Percentiles rank a stretch among this genome's conserved stretches.
phyloP scores from a whole-genome alignment of 2,329 filamentous ascomycete species.

The Domatiomyces globalis region DNA sequence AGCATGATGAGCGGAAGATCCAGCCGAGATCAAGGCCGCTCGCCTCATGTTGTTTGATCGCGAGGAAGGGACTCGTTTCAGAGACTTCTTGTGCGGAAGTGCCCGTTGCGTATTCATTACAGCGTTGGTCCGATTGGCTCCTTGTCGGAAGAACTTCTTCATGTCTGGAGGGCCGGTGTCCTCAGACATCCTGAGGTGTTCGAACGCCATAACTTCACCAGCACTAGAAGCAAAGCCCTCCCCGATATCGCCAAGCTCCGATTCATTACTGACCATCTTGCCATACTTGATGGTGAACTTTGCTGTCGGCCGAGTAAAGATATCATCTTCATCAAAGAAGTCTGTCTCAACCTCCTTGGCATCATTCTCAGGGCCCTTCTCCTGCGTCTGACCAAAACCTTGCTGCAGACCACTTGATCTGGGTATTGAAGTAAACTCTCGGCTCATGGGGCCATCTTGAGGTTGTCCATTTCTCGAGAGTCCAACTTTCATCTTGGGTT shows the following conservation, averaged over 20 bases:
- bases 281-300: slow-evolving; percentile 30
- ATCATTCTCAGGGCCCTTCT: slow-evolving; percentile 37
- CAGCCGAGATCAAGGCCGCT: slow-evolving; percentile 66
- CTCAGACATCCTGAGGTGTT: slow-evolving; percentile 15
- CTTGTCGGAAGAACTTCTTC: slow-evolving; percentile 4
- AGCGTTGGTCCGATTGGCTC: neutral
- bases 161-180: slow-evolving; percentile 14
- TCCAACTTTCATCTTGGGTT: neutral
- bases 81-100: neutral
- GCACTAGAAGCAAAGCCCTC: slow-evolving; percentile 10
- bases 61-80: slow-evolving; percentile 15
- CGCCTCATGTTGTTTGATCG: slow-evolving; percentile 55
- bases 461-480: neutral
- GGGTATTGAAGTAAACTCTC: neutral
- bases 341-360: slow-evolving; percentile 34
- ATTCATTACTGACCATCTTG: slow-evolving; percentile 27
- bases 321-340: slow-evolving; percentile 29
- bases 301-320: slow-evolving; percentile 31
- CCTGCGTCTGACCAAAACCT: slow-evolving; percentile 39
- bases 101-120: slow-evolving; percentile 1
- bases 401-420: slow-evolving; percentile 76
- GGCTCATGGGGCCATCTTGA: neutral
- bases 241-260: slow-evolving; percentile 27
- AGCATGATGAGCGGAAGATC: slow-evolving; percentile 56
- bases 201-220: slow-evolving; percentile 13